Evolutionary conservation across 2,329 filamentous ascomycete species (phyloP), one percentile per base, ranked within the genome.

Genomic region (Boeremia lycopersici): DNA sequence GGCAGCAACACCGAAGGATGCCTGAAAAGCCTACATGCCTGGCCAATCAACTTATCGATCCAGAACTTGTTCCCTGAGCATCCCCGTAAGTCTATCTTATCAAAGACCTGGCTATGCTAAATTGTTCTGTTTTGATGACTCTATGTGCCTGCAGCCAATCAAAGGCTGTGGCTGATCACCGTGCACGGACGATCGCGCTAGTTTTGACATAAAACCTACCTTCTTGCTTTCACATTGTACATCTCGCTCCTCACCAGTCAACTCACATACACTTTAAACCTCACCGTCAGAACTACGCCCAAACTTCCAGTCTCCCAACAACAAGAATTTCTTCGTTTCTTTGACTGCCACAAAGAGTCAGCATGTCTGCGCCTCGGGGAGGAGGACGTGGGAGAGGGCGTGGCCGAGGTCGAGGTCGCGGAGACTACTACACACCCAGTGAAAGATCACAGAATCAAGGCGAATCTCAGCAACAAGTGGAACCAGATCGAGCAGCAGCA

Each of bases 401-500:
- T 15, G 64, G 65, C 26, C 63, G 59, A 26, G 61, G 61, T 33
- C 52, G 65, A 45, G 64, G 62, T 45, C 57, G 65, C 25, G 65
- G 62, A 33, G 54, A 53, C 38, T 50, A 58, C 49, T 62, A 58
- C 52, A 62, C 35, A 43, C 62, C 12, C 48, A 51, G 33, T 48
- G 59, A 28, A 44, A n/a, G 17, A 35, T 8, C 52, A 3, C 19
- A 45, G 11, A 30, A 42, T 26, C 51, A 61, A 28, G 41, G 56
- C 84, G 7, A 85, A 86, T 54, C 85, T 88, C 71, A 81, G 96
- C 62, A 96, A 88, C 84, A 98, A 97, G 83, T 76, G 95, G 76
- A 90, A 86, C 72, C 79, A 79, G 61, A 64, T 9, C 57, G 55
- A 13, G 45, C 56, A 17, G 56, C 54, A 25, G 56, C 56, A 41